Evolutionary conservation across 805 yeast species (phyloP).

Genomic region (Tetrapisispora pingtungensis): DNA sequence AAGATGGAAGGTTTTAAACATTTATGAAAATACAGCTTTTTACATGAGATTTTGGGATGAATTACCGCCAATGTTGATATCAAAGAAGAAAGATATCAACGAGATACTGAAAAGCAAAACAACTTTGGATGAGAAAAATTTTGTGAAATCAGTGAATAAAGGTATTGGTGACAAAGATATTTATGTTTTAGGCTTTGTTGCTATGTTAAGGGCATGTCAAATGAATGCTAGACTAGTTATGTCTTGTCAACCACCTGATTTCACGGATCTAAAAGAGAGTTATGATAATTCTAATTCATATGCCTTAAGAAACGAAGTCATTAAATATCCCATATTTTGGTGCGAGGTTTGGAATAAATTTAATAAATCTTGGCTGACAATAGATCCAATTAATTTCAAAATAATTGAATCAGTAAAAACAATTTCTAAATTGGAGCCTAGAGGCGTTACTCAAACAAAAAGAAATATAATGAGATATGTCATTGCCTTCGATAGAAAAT

Average conservation of each 20-base stretch:
- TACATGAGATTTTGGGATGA: constrained; percentile 42
- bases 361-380: constrained; percentile 65
- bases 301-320: constrained; percentile 4
- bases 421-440: constrained; percentile 59
- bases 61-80: constrained; percentile 12
- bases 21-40: constrained; percentile 24
- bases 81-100: not conserved
- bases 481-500: constrained; percentile 59
- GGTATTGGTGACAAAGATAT: constrained; percentile 66
- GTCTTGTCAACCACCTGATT: constrained; percentile 88
- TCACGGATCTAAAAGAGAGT: constrained; percentile 33
- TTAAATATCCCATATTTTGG: constrained; percentile 73
- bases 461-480: constrained; percentile 59
- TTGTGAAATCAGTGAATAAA: constrained; percentile 33
- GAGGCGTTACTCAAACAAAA: constrained; percentile 18
- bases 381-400: constrained; percentile 66
- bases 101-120: constrained; percentile 14
- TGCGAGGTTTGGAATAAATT: constrained; percentile 84
- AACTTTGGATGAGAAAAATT: constrained; percentile 28
- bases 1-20: constrained; percentile 39
- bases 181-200: constrained; percentile 81
- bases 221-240: constrained; percentile 65
- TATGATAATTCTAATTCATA: not conserved
- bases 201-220: constrained; percentile 59
- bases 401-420: constrained; percentile 53